Percentiles rank a stretch among this genome's conserved stretches.
phyloP scores from a whole-genome alignment of 2,329 filamentous ascomycete species.

The Sporothrix pallida region DNA sequence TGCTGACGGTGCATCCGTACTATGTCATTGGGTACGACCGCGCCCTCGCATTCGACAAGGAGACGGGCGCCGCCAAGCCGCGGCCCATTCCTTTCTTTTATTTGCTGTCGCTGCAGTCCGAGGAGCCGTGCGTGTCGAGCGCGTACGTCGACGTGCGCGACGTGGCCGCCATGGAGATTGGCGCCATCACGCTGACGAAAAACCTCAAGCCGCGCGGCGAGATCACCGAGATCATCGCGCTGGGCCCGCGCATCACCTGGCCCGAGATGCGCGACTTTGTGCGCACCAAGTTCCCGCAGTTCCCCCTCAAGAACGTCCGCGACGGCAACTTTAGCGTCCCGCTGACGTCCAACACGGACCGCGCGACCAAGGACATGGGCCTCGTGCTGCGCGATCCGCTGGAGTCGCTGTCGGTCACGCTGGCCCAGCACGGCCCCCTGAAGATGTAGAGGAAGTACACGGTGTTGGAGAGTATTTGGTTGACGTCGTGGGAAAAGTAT shows the following conservation, averaged over 20 bases:
- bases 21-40: conserved; percentile 34
- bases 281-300: background rate
- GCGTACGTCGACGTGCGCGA: conserved; percentile 35
- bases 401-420: background rate
- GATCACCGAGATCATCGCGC: conserved; percentile 17
- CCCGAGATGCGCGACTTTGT: background rate
- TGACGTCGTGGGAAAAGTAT: too few species aligned
- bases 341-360: conserved; percentile 5
- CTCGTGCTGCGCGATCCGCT: background rate
- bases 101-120: conserved; percentile 8
- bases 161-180: conserved; percentile 25
- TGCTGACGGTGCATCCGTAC: conserved; percentile 32
- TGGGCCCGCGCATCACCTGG: conserved; percentile 21
- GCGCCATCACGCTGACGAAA: background rate
- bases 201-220: conserved; percentile 4
- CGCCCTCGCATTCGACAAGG: background rate
- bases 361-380: background rate
- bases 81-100: conserved; percentile 20
- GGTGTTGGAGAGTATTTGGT: too few species aligned
- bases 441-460: background rate
- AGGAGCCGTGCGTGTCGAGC: conserved; percentile 15
- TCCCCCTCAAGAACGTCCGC: conserved; percentile 7
- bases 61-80: background rate
- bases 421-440: background rate
- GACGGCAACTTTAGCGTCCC: background rate